Conservation (phyloP, 148 eudicot species). For the Rheum nobile region DNA sequence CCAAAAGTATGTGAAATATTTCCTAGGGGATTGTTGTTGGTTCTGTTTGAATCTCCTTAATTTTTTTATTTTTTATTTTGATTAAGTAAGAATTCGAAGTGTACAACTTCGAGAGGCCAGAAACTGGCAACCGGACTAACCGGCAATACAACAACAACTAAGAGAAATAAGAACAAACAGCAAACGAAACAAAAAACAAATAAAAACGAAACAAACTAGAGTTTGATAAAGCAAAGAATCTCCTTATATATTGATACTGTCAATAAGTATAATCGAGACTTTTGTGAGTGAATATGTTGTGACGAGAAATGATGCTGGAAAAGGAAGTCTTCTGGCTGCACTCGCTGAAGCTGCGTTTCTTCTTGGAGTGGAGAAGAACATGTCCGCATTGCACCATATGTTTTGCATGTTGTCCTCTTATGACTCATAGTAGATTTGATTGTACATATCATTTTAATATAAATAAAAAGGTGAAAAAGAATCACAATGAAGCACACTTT, state of each 20-base stretch:
- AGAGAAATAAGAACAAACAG: too few relatives aligned
- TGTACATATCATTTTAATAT: neutral
- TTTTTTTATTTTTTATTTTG: too few relatives aligned
- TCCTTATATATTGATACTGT: neutral
- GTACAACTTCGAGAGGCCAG: too few relatives aligned
- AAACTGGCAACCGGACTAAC: too few relatives aligned
- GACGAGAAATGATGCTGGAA: slow-evolving; percentile 27
- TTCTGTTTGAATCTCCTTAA: too few relatives aligned
- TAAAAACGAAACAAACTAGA: too few relatives aligned
- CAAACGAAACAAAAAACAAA: too few relatives aligned
- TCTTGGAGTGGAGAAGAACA: slow-evolving; percentile 59
- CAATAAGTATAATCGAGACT: slow-evolving; percentile 33
- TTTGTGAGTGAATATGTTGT: slow-evolving; percentile 90
- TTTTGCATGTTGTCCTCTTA: neutral
- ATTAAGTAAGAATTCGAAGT: too few relatives aligned
- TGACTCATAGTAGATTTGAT: neutral
- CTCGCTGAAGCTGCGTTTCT: slow-evolving; percentile 93
- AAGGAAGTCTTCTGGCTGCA: slow-evolving; percentile 54
- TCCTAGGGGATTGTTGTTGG: neutral
- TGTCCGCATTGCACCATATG: slow-evolving; percentile 16
- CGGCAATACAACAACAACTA: too few relatives aligned
- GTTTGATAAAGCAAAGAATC: too few relatives aligned
- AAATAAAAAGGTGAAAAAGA: neutral
- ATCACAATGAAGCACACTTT: too few relatives aligned
- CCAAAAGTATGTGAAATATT: slow-evolving; percentile 31